Evolutionary conservation across 1,284 basidiomycete genomes (phyloP).

Genomic region (Spongiforma sp.): DNA sequence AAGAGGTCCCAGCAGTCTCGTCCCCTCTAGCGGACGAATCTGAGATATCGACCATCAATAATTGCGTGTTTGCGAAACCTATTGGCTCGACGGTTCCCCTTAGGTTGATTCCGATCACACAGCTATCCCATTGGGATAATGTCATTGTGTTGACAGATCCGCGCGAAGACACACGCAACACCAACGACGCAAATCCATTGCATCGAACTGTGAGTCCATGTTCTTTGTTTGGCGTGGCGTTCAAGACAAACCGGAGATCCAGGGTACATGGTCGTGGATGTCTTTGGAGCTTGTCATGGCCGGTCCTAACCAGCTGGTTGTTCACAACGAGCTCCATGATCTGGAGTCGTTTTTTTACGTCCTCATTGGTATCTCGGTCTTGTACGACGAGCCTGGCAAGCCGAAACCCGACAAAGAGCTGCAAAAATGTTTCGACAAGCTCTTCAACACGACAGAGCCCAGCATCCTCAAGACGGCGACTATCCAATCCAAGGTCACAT

Average conservation of each 20-base stretch:
- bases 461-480: background rate
- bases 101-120: background rate
- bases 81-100: background rate
- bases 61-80: background rate
- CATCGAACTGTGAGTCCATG: background rate
- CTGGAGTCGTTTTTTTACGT: background rate
- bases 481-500: background rate
- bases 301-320: background rate
- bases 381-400: background rate
- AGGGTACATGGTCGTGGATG: constrained; percentile 8
- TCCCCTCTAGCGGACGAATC: too few relatives aligned
- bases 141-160: background rate
- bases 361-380: background rate
- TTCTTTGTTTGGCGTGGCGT: background rate
- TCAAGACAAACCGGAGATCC: background rate
- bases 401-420: background rate
- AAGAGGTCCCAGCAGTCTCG: too few relatives aligned
- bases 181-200: background rate
- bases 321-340: constrained; percentile 1
- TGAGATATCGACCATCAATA: background rate
- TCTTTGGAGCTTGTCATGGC: constrained; percentile 1
- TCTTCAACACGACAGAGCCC: background rate
- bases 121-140: background rate
- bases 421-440: background rate
- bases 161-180: background rate